Evolutionary conservation across 768 basidiomycete species (phyloP), one percentile per base, ranked within the genome.

Genomic region (Dioszegia hungarica): DNA sequence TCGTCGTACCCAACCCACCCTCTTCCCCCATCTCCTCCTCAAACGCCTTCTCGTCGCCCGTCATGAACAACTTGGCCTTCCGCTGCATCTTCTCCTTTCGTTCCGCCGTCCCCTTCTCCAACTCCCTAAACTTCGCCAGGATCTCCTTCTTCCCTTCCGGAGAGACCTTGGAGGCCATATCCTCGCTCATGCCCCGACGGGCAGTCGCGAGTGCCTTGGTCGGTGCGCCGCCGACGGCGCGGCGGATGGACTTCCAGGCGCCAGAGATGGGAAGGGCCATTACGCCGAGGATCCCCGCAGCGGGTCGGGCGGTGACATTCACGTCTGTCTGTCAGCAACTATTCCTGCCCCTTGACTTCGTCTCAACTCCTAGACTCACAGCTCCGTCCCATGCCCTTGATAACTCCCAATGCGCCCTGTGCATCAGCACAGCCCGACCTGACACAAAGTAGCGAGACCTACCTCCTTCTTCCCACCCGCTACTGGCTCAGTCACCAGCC

Each of bases 381-480:
- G 34, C 75, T 75, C 50, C 77, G 52, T 17, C 72, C 75, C 24
- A 72, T 66, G 1, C 78, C 78, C 59, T 78, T 78, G 56, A 78
- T 57, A 9, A 70, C 74, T 2, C 78, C 78, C 3, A 74, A 20
- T 31, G 71, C 64, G 22, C 78, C 78, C 74, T 78, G 41, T 15
- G 3, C 38, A n/a, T 64, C 50, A 68, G 67, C 41, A 11, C 20
- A 3, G n/a, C 33, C 34, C 34, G 17, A 40, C 20, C 25, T n/a
- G n/a, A 34, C 46, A 22, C 29, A 25, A 14, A 15, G 28, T n/a
- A 29, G 20, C 38, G 29, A 27, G 9, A 52, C 66, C 53, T 33
- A 78, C 78, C 67, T 78, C 76, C 58, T 78, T 75, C 68, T 75
- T 70, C 27, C 66, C 78, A 0, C 79, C 79, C 51, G 73, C 64